A percentile compares a stretch with the other conserved stretches of the same genome.
Evolutionary conservation across 768 basidiomycete genomes (phyloP).

Genomic region (Antrodiella citrinella): DNA sequence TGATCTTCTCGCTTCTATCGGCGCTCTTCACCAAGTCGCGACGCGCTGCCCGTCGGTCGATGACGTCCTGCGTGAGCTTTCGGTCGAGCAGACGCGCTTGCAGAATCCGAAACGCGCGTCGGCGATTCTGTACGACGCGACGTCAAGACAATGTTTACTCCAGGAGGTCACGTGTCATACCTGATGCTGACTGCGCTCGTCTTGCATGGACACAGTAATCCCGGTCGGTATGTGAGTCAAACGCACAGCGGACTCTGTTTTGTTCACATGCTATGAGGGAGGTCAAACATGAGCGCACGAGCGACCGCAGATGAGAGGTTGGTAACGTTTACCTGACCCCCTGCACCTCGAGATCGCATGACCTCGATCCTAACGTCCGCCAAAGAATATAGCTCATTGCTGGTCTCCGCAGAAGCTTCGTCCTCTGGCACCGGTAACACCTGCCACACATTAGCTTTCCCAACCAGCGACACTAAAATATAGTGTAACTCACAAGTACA

Average conservation of each 20-base stretch:
- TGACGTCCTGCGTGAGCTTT: conserved; percentile 63
- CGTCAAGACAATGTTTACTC: background rate
- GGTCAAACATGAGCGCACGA: background rate
- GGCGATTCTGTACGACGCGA: conserved; percentile 60
- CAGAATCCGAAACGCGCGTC: conserved; percentile 89
- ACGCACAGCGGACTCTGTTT: conserved; percentile 95
- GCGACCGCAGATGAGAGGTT: background rate
- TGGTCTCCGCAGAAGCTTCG: conserved; percentile 34
- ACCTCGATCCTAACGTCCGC: conserved; percentile 89
- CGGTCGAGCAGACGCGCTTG: conserved; percentile 78
- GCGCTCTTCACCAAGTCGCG: conserved; percentile 70
- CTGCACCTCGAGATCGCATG: conserved; percentile 95
- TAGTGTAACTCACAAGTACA: conserved; percentile 53
- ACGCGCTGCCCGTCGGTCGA: conserved; percentile 59
- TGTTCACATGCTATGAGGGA: conserved; percentile 80
- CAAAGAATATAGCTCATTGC: conserved; percentile 67
- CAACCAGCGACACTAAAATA: background rate
- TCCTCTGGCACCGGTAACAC: conserved; percentile 78
- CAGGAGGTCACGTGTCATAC: conserved; percentile 29
- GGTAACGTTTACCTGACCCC: conserved; percentile 66
- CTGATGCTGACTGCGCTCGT: conserved; percentile 93
- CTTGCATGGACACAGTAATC: conserved; percentile 96
- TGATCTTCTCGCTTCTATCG: conserved; percentile 88
- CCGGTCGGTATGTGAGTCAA: conserved; percentile 90
- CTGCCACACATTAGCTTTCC: conserved; percentile 28